phyloP scores from a whole-genome alignment of 257 asterid species.

The Anisodus acutangulus region DNA sequence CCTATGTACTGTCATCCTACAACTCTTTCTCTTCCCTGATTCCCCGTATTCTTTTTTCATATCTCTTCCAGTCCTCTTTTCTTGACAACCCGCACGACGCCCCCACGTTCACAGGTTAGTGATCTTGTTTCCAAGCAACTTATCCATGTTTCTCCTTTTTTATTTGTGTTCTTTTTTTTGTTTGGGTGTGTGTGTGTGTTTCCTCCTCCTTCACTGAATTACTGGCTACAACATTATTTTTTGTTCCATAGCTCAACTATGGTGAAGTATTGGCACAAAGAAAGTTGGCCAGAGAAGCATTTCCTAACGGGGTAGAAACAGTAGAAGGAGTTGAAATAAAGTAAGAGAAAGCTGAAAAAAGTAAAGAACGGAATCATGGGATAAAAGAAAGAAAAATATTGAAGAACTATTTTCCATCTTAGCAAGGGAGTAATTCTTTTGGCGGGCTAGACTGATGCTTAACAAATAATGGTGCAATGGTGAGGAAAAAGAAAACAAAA shows the following conservation, averaged over 20 bases:
- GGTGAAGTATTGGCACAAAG: neutral
- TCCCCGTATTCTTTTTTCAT: neutral
- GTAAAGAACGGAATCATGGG: neutral
- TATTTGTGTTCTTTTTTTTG: too few species aligned
- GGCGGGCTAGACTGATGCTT: constrained; percentile 3
- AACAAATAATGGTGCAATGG: neutral
- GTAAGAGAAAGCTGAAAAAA: constrained; percentile 13
- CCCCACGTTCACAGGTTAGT: neutral
- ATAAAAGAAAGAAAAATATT: neutral
- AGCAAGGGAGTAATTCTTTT: neutral
- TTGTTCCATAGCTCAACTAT: constrained; percentile 1
- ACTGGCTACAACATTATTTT: neutral
- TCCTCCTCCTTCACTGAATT: neutral
- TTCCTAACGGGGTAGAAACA: neutral
- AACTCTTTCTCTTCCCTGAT: neutral
- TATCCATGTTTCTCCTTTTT: too few species aligned
- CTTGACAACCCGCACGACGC: neutral
- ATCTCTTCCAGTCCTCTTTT: neutral
- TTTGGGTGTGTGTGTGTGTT: too few species aligned
- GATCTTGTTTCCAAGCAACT: neutral
- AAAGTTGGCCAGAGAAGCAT: constrained; percentile 1
- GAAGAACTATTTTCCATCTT: constrained; percentile 8
- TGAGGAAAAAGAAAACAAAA: neutral
- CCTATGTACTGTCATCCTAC: neutral
- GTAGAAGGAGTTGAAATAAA: constrained; percentile 18